Evolutionary conservation across 352 stramenopile species (phyloP).

Genomic region (Phytophthora kernoviae): DNA sequence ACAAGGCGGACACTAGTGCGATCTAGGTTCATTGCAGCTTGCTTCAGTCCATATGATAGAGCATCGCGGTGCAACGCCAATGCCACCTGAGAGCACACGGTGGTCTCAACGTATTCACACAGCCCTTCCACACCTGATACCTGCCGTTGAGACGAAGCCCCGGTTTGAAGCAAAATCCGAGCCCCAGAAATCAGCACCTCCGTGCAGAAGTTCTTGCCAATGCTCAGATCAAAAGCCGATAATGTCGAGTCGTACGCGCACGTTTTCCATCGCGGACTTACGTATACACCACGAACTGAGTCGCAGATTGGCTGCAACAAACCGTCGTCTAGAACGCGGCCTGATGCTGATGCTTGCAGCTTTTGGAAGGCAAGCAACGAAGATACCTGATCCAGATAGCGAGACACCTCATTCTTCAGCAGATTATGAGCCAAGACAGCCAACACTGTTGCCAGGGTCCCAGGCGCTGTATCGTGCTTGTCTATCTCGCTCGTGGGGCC

Average conservation of each 20-base stretch:
- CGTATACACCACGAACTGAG: slow-evolving; percentile 79
- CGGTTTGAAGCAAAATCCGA: slow-evolving; percentile 73
- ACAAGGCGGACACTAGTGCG: slow-evolving; percentile 76
- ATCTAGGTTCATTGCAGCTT: slow-evolving; percentile 80
- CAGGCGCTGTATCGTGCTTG: slow-evolving; percentile 44
- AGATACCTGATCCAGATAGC: slow-evolving; percentile 75
- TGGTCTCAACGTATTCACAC: slow-evolving; percentile 73
- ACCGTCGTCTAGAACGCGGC: slow-evolving; percentile 76
- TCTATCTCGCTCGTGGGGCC: slow-evolving; percentile 36
- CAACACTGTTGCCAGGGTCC: slow-evolving; percentile 63
- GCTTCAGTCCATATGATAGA: slow-evolving; percentile 75
- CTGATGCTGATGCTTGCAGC: slow-evolving; percentile 54
- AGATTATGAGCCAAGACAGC: slow-evolving; percentile 76
- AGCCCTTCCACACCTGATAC: slow-evolving; percentile 64
- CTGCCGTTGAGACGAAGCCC: slow-evolving; percentile 58
- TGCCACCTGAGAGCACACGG: slow-evolving; percentile 78
- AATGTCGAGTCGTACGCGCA: slow-evolving; percentile 80
- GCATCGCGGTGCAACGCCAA: slow-evolving; percentile 72
- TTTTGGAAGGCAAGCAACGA: slow-evolving; percentile 68
- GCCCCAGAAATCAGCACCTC: slow-evolving; percentile 84
- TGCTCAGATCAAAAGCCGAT: slow-evolving; percentile 78
- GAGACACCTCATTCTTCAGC: slow-evolving; percentile 75
- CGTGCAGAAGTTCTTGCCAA: slow-evolving; percentile 86
- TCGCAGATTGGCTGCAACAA: slow-evolving; percentile 84
- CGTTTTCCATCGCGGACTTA: slow-evolving; percentile 80